A percentile compares a stretch with the other conserved stretches of the same genome.
Conservation (phyloP, 352 stramenopile genomes). For the Phytopythium kandeliae region DNA sequence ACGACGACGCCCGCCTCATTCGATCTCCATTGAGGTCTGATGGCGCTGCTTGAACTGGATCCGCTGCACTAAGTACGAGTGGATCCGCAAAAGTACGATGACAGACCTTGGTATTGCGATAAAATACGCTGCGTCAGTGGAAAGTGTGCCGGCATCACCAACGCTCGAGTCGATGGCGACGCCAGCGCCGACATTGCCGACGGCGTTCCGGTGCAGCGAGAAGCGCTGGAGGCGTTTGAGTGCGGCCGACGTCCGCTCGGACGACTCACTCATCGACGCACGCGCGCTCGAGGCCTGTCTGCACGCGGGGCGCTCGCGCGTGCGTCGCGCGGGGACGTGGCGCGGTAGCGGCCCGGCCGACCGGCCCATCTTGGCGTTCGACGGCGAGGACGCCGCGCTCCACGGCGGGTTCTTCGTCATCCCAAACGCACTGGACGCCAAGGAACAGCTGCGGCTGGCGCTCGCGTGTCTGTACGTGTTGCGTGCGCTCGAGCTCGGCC, state of each 20-base stretch:
- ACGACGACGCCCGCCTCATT: too few relatives aligned
- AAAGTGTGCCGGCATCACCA: too few relatives aligned
- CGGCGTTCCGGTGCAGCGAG: conserved; percentile 62
- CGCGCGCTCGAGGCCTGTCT: conserved; percentile 11
- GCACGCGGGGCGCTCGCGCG: conserved; percentile 18
- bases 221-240: conserved; percentile 66
- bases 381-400: conserved; percentile 23
- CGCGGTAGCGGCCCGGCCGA: conserved; percentile 14
- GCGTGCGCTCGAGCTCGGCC: too few relatives aligned
- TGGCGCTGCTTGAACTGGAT: too few relatives aligned
- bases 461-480: conserved; percentile 49
- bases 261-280: conserved; percentile 40
- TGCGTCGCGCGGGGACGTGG: conserved; percentile 35
- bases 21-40: too few relatives aligned
- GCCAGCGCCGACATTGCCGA: too few relatives aligned
- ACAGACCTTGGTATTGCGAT: too few relatives aligned
- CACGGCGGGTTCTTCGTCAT: conserved; percentile 71
- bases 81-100: too few relatives aligned
- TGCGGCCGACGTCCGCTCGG: conserved; percentile 14
- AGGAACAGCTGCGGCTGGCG: conserved; percentile 48
- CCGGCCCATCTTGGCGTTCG: conserved; percentile 46
- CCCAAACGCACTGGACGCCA: conserved; percentile 39
- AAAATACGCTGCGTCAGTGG: conserved; percentile 2
- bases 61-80: too few relatives aligned
- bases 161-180: too few relatives aligned